Evolutionary conservation across 176 grass and related monocot genomes (phyloP), one percentile per base, ranked within the genome.

Genomic region (Alloteropsis semialata): DNA sequence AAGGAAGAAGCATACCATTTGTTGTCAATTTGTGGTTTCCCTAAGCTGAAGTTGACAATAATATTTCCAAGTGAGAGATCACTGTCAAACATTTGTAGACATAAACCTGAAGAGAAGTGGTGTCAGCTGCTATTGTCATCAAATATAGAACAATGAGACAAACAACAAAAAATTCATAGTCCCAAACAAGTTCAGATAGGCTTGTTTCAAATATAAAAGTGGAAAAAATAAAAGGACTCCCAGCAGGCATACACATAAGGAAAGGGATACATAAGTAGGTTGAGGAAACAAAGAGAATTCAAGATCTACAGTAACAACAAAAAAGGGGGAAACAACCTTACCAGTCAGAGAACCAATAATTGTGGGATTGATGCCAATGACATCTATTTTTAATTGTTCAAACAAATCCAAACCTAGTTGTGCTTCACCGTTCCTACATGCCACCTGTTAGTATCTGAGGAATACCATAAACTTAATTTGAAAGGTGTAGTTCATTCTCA

Each of bases 1-100:
- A n/a, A n/a, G n/a, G n/a, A n/a, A n/a, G n/a, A 72, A 69, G 18
- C 78, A 39, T 95, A 98, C 96, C 96, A 98, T 93, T 91, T 91
- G 66, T 88, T 98, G 66, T 87, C 80, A 81, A 95, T 88, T 63
- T 95, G 92, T 84, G 96, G 90, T 84, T 87, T 93, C 58, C 96
- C 96, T 70, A 70, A 86, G 64, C 82, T 89, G 84, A 95, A 98
- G 57, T 79, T 82, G 28, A 98, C 82, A 62, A 91, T 71, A 49
- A 88, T 74, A 79, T 90, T 92, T 17, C 89, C 92, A 76, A 89
- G 82, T 36, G 87, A 93, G 57, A 81, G 85, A 80, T 92, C 90
- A 66, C 63, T 80, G 38, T 89, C 82, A 78, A 89, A 98, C 89
- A 88, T 95, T 69, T 93, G 84, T 72, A 98, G 80, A 80, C 96